phyloP scores from a whole-genome alignment of 1,284 basidiomycete species.

The Schizophyllum commune region DNA sequence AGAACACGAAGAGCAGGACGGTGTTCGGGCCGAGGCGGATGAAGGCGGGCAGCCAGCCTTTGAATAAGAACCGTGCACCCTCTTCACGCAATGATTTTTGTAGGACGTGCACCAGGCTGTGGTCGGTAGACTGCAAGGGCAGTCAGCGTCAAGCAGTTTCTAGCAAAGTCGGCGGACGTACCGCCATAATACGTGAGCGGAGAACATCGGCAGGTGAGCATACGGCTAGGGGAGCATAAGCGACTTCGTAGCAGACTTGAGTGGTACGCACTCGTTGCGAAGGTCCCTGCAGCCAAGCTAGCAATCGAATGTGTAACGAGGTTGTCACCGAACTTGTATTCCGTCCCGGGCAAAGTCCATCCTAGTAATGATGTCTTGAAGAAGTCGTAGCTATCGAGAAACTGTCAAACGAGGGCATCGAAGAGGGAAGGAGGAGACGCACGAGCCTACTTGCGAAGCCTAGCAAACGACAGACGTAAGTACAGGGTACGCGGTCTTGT shows the following conservation, averaged over 20 bases:
- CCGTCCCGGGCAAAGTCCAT: conserved; percentile 44
- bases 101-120: conserved; percentile 43
- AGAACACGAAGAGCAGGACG: conserved; percentile 78
- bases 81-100: conserved; percentile 58
- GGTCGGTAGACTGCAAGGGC: conserved; percentile 36
- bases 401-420: neutral
- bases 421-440: conserved; percentile 27
- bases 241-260: conserved; percentile 8
- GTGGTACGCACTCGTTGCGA: conserved; percentile 67
- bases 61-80: conserved; percentile 80
- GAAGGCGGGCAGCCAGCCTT: conserved; percentile 85
- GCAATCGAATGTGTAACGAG: conserved; percentile 57
- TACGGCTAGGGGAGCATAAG: conserved; percentile 44
- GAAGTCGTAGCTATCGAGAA: conserved; percentile 68
- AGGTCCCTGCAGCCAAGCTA: conserved; percentile 70
- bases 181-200: conserved; percentile 68
- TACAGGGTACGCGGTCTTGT: conserved; percentile 7
- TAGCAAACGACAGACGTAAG: conserved; percentile 19
- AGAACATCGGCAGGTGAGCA: conserved; percentile 88
- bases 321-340: conserved; percentile 66
- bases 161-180: conserved; percentile 14
- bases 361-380: conserved; percentile 69
- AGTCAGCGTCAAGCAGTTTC: neutral
- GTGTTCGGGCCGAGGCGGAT: conserved; percentile 80
- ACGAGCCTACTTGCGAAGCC: conserved; percentile 86